Percentiles rank a stretch among this genome's conserved stretches.
Evolutionary conservation across 2,329 filamentous ascomycete species (phyloP).

Genomic region (Teratosphaeria epicoccoides): DNA sequence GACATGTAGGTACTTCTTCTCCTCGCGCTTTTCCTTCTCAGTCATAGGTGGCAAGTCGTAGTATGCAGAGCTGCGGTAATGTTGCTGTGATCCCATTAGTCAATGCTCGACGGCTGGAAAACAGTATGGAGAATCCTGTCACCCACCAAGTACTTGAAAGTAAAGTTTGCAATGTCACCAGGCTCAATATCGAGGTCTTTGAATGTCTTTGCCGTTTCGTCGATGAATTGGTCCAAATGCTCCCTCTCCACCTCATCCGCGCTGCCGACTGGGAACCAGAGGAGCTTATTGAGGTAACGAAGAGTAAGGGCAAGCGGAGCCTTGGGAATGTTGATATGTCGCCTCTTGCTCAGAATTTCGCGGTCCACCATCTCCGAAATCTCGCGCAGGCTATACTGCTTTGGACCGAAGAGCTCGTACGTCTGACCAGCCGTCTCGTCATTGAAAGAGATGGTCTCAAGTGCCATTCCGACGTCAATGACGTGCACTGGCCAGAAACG

Average conservation of each 20-base stretch:
- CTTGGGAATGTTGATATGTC: constrained; percentile 87
- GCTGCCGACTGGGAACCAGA: constrained; percentile 84
- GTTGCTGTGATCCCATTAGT: constrained; percentile 53
- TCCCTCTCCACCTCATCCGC: constrained; percentile 83
- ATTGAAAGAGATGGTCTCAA: constrained; percentile 84
- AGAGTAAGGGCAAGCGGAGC: constrained; percentile 64
- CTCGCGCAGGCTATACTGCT: constrained; percentile 79
- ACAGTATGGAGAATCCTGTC: background rate
- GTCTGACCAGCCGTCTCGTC: constrained; percentile 85
- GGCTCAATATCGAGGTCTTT: constrained; percentile 85
- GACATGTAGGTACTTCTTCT: constrained; percentile 95
- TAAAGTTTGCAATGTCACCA: constrained; percentile 72
- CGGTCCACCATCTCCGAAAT: constrained; percentile 79
- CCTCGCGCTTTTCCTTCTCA: constrained; percentile 85
- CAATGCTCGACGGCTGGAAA: constrained; percentile 2
- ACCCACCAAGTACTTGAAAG: constrained; percentile 86
- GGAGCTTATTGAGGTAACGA: constrained; percentile 61
- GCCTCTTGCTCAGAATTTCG: constrained; percentile 81
- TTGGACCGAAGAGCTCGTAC: constrained; percentile 88
- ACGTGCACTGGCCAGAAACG: constrained; percentile 84
- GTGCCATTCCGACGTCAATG: constrained; percentile 78
- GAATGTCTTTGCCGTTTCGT: constrained; percentile 87
- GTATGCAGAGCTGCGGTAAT: constrained; percentile 76
- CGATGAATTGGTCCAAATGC: constrained; percentile 86
- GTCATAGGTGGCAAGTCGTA: constrained; percentile 92